Percentiles rank a stretch among this genome's conserved stretches.
Conservation (phyloP, 2,329 filamentous ascomycete species). For the Fusarium heterosporum region DNA sequence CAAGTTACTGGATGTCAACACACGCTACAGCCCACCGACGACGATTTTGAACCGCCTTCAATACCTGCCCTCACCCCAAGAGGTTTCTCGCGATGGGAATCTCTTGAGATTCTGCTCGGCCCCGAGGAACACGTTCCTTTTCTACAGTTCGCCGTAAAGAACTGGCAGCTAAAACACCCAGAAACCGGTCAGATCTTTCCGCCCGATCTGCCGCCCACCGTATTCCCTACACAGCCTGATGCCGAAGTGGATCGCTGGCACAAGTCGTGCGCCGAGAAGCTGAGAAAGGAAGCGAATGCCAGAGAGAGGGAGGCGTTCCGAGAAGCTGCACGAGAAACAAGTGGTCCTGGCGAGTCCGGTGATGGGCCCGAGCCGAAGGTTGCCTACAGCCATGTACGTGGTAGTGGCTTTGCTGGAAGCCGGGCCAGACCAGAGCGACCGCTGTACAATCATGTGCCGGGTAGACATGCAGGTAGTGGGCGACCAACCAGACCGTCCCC, state of each 20-base stretch:
- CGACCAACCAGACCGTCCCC: conserved; percentile 51
- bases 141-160: conserved; percentile 80
- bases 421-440: conserved; percentile 50
- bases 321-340: conserved; percentile 28
- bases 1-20: conserved; percentile 92
- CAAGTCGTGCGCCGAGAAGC: conserved; percentile 75
- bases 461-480: conserved; percentile 49
- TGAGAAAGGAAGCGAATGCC: conserved; percentile 70
- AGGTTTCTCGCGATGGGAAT: conserved; percentile 95
- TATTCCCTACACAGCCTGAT: conserved; percentile 80
- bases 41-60: conserved; percentile 78
- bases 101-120: conserved; percentile 86
- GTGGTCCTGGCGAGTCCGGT: conserved; percentile 49
- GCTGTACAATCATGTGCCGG: conserved; percentile 57
- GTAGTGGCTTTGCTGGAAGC: conserved; percentile 48
- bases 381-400: conserved; percentile 52
- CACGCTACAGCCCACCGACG: conserved; percentile 79
- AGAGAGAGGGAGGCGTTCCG: conserved; percentile 50
- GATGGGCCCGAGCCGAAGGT: conserved; percentile 52
- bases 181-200: conserved; percentile 78
- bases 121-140: conserved; percentile 90
- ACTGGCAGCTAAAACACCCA: conserved; percentile 81
- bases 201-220: conserved; percentile 65
- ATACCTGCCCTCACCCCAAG: conserved; percentile 84
- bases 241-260: conserved; percentile 89